Base-by-base conservation (phyloP, 1,284 basidiomycete genomes). In the Pterulicium gracile region DNA sequence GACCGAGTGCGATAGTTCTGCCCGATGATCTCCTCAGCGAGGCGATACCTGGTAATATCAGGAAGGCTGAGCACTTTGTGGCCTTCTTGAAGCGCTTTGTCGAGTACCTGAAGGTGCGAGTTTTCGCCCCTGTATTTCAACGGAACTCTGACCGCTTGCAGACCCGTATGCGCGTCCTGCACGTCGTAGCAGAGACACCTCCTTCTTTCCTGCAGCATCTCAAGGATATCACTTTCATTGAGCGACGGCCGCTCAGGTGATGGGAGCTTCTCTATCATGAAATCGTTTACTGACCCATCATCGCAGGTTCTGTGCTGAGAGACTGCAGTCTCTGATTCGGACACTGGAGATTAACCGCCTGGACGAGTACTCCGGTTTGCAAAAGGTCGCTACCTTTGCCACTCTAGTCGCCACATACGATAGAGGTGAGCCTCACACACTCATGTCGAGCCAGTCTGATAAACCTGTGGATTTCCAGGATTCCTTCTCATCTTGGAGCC, bases 181-280 rank as follows among this genome's bases (percentile, higher is more conserved):
- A 98, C 60, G 96, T 99, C 51, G 96, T 99, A 5, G 96, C 96
- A n/a, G 96, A 99, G 64, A 98, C 96, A 3, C 96, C 96, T 0
- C 70, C 90, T n/a, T 98, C 94, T 1, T 99, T 99, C 64, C 67
- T 99, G 36, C 96, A 98, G 58, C 96, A 99, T 66, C 72, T 99
- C 43, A 98, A 97, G 65, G 96, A 99, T 58, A 97, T 98, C 55
- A 98, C 96, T 10, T 99, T 92, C 61, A 99, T 99, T 55, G 96
- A 99, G 62, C 77, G 90, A 52, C 76, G 95, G 54, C 96, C 96
- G n/a, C 67, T 99, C 48, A 78, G 88, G 91, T 87, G 58, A 50
- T 71, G 61, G 39, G 41, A 42, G 17, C 18, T 15, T 42, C 34
- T 43, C 35, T 15, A 17, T 21, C 23, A 21, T 23, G 20, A 19